These are phyloP conservation scores for Pseudoturritis turrita DNA, from an alignment of 345 rosid species.

Conservation along the genomic window DNA sequence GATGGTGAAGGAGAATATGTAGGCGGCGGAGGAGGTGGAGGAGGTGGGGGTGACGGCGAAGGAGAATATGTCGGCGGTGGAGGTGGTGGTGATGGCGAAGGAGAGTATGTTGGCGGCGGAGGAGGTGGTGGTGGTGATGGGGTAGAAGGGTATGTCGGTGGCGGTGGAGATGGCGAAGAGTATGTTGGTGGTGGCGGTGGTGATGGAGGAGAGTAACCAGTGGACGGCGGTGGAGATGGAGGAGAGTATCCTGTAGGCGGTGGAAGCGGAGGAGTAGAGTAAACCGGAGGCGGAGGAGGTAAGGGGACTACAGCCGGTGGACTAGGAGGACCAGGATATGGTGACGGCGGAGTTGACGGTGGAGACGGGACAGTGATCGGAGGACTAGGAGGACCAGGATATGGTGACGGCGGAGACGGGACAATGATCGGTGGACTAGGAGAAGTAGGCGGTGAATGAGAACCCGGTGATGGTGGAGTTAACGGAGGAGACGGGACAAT, in stretches of 20 bases:
- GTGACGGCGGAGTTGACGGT: conserved; percentile 42
- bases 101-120: conserved; percentile 21
- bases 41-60: conserved; percentile 17
- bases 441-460: conserved; percentile 22
- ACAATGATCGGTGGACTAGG: conserved; percentile 40
- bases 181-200: conserved; percentile 27
- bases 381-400: too few species aligned
- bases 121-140: conserved; percentile 27
- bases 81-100: too few species aligned
- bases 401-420: conserved; percentile 26
- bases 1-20: conserved; percentile 24
- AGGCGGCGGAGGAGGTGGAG: conserved; percentile 17
- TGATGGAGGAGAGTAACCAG: conserved; percentile 12
- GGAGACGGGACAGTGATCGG: too few species aligned
- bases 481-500: conserved; percentile 17
- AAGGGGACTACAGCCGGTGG: conserved; percentile 39
- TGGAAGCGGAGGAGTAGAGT: conserved; percentile 34
- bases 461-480: conserved; percentile 33
- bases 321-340: conserved; percentile 29
- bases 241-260: conserved; percentile 8
- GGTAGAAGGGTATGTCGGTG: not conserved
- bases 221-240: conserved; percentile 29
- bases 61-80: not conserved
- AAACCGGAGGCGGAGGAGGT: conserved; percentile 46
- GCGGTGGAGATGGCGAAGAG: not conserved